Conservation (phyloP, 805 yeast species). For the Kluyveromyces aestuarii region DNA sequence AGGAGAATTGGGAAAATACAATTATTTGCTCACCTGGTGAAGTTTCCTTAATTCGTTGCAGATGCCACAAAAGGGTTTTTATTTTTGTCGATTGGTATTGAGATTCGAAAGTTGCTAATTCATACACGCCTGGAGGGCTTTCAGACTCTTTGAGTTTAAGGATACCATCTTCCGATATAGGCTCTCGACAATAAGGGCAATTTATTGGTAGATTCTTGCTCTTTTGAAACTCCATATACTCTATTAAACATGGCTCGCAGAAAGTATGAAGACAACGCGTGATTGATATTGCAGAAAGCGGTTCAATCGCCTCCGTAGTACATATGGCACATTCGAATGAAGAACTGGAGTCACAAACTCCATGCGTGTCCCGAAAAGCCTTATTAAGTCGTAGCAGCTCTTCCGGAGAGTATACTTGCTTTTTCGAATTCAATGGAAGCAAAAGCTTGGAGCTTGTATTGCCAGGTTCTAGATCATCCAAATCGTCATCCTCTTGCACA, state of each 20-base stretch:
- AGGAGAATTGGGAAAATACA: slow-evolving; percentile 85
- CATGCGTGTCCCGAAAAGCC: background rate
- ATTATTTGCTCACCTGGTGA: slow-evolving; percentile 66
- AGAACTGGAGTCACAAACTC: background rate
- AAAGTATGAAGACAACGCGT: slow-evolving; percentile 77
- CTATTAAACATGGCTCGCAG: slow-evolving; percentile 64
- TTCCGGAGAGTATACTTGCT: background rate
- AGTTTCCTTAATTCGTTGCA: slow-evolving; percentile 43
- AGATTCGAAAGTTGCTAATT: slow-evolving; percentile 22
- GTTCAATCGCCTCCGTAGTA: slow-evolving; percentile 52
- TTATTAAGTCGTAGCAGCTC: background rate
- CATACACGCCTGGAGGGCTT: slow-evolving; percentile 10
- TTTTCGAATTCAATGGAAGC: background rate
- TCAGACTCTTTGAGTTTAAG: slow-evolving; percentile 21
- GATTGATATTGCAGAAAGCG: slow-evolving; percentile 43
- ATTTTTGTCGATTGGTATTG: slow-evolving; percentile 58
- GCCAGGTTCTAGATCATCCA: slow-evolving; percentile 6
- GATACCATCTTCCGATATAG: slow-evolving; percentile 41
- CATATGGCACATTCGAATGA: slow-evolving; percentile 76
- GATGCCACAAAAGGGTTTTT: slow-evolving; percentile 54
- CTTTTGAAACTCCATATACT: slow-evolving; percentile 63
- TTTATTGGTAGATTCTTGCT: slow-evolving; percentile 35
- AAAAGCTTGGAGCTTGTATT: background rate
- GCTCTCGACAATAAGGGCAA: slow-evolving; percentile 72
- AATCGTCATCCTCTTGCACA: slow-evolving; percentile 46